Evolutionary conservation across 352 stramenopile species (phyloP), one percentile per base, ranked within the genome.

Genomic region (Lagenidium giganteum): DNA sequence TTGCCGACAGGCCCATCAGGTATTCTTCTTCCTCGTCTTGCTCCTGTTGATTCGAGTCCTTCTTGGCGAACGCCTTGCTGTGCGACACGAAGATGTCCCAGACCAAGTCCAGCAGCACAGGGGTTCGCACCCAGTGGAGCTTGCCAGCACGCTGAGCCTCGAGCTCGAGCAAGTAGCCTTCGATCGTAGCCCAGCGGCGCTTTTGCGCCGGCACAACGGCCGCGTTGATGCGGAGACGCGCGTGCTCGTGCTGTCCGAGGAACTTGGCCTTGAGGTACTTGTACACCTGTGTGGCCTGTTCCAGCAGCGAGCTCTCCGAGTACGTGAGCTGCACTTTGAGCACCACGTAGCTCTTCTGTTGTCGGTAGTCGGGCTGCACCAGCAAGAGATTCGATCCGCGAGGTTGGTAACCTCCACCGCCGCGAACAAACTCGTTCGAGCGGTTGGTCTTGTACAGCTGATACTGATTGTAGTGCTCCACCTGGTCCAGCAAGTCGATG

Each of bases 81-180:
- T 63, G 54, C 3, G 70, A 38, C 4, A 61, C 25, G 41, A 89
- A 89, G 49, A 87, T 84, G 32, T 89, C 77, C 70, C 77, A 85
- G 6, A 89, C 69, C 3, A 84, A 59, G 27, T 57, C 83, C 8
- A 89, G 50, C 8, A 89, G 40, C 20, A 83, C 51, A 6, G 77
- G 77, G 0, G 77, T 87, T 11, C 61, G 63, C 20, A 77, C 61
- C 77, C 73, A 89, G 28, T 89, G 70, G 18, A 89, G 40, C 34
- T 83, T 89, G 6, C 56, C 42, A 5, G 26, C 52, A 0, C 66
- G 43, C 26, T 87, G 73, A 3, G 26, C 42, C 25, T 60, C 63
- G 2, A 89, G 51, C 22, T 81, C 64, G 14, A 87, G 70, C 3
- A 89, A 28, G 23, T 85, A 73, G 0, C 56, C 54, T 37, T 81